A percentile compares a stretch with the other conserved stretches of the same genome.
These are phyloP conservation scores for Populus hybrid DNA, from an alignment of 441 rosid species.

Conservation along the genomic window DNA sequence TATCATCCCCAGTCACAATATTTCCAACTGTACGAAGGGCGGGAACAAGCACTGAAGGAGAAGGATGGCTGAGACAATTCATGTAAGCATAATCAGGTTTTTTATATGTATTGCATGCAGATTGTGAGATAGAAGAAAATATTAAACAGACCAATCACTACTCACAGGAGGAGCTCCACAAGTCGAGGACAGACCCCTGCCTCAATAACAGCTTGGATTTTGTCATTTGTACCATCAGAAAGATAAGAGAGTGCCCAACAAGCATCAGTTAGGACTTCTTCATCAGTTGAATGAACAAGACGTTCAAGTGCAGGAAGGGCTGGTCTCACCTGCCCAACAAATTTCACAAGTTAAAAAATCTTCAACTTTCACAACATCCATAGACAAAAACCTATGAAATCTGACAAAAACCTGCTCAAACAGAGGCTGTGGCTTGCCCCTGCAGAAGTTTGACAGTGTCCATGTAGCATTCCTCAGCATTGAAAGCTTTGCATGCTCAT, in stretches of 20 bases:
- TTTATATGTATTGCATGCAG: not conserved
- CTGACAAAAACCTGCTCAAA: constrained; percentile 50
- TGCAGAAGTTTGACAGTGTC: constrained; percentile 61
- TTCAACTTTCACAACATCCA: not conserved
- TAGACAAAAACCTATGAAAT: not conserved
- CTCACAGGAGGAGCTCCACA: constrained; percentile 55
- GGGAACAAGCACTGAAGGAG: constrained; percentile 66
- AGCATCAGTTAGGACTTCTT: constrained; percentile 50
- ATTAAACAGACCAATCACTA: not conserved
- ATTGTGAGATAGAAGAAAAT: not conserved
- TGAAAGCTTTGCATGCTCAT: constrained; percentile 61
- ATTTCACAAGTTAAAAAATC: not conserved
- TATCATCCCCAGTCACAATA: constrained; percentile 37
- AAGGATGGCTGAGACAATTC: constrained; percentile 44
- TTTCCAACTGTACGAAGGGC: constrained; percentile 68
- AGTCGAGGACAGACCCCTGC: constrained; percentile 56
- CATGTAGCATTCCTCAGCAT: constrained; percentile 83
- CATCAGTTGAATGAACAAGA: constrained; percentile 59
- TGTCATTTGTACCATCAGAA: constrained; percentile 71
- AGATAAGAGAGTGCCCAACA: constrained; percentile 45
- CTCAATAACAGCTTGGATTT: constrained; percentile 63
- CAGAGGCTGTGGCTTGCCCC: constrained; percentile 28
- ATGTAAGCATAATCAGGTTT: not conserved
- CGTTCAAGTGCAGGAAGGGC: constrained; percentile 56
- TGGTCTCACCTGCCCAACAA: constrained; percentile 42